Evolutionary conservation across 352 stramenopile genomes (phyloP), one percentile per base, ranked within the genome.

Genomic region (Globisporangium cederbergense): DNA sequence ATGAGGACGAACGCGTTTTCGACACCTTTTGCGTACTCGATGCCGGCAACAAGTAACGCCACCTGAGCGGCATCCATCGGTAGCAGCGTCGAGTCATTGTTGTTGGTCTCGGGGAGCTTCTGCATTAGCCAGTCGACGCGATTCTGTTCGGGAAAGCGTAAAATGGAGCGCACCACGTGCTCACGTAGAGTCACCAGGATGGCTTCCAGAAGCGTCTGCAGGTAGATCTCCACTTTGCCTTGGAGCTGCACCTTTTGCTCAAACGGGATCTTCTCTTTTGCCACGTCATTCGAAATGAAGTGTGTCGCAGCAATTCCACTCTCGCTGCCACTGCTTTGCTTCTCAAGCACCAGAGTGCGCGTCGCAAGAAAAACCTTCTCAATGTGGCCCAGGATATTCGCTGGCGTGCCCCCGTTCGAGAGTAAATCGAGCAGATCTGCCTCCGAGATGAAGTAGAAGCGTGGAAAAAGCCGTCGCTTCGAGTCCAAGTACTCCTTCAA

Each of bases 381-480:
- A 11, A 97, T 77, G 68, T 98, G 94, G 38, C 91, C 73, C 57
- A 98, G 79, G 36, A 98, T 93, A 56, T 86, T 96, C 38, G 82
- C 76, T 2, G 94, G 95, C 10, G 79, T 78, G 50, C 75, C 95
- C 4, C 95, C 95, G 56, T 98, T 98, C 16, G 91, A 98, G 5
- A 98, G 77, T 40, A 98, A 86, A 65, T 98, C 95, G 14, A 98
- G 76, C 34, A 98, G 66, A 68, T 98, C 94, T 0, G 91, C 84
- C 68, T 98, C 94, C 0, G 91, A 98, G n/a, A 97, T 91, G 61
- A 98, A 98, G 71, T 98, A 98, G 59, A 98, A 98, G 0, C 95
- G 82, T 6, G 95, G 95, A 50, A 98, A 98, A 40, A 96, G 73
- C 0, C 90, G 77, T 1, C 94, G 80, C 60, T 98, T 97, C 1